phyloP scores from a whole-genome alignment of 148 eudicot species.

The Rhododendron henanense region DNA sequence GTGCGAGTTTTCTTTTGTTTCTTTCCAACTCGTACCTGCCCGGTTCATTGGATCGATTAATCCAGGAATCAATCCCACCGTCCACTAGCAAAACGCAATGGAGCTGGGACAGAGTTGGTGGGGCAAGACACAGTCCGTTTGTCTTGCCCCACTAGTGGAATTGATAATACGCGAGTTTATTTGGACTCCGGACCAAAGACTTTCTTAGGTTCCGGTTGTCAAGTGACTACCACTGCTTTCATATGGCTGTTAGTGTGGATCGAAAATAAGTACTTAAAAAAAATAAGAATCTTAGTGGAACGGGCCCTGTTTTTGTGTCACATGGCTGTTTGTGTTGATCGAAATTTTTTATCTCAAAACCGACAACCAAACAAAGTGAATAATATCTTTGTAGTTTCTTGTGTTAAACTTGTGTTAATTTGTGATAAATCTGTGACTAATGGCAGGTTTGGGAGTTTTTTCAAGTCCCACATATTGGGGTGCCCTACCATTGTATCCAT shows the following conservation, averaged over 20 bases:
- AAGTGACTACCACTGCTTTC: not conserved
- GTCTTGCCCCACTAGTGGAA: not conserved
- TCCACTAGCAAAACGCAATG: not conserved
- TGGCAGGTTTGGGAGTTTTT: conserved; percentile 72
- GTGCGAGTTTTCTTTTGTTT: not conserved
- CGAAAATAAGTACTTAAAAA: too few species aligned
- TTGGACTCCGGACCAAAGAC: not conserved
- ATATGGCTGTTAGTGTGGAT: too few species aligned
- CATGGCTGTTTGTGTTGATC: not conserved
- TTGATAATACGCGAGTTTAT: not conserved
- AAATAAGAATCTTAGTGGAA: too few species aligned
- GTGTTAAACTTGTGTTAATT: not conserved
- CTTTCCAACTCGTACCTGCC: not conserved
- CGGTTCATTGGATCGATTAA: not conserved
- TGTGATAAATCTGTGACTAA: not conserved
- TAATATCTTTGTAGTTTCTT: not conserved
- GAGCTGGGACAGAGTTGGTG: not conserved
- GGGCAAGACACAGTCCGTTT: not conserved
- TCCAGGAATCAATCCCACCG: not conserved
- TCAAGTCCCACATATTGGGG: conserved; percentile 89
- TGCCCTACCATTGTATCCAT: conserved; percentile 92
- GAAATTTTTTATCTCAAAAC: too few species aligned
- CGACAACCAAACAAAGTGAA: not conserved
- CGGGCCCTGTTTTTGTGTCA: too few species aligned
- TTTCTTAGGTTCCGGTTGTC: not conserved